Conservation (phyloP, 2,329 filamentous ascomycete genomes). For the Fusarium pseudoanthophilum region DNA sequence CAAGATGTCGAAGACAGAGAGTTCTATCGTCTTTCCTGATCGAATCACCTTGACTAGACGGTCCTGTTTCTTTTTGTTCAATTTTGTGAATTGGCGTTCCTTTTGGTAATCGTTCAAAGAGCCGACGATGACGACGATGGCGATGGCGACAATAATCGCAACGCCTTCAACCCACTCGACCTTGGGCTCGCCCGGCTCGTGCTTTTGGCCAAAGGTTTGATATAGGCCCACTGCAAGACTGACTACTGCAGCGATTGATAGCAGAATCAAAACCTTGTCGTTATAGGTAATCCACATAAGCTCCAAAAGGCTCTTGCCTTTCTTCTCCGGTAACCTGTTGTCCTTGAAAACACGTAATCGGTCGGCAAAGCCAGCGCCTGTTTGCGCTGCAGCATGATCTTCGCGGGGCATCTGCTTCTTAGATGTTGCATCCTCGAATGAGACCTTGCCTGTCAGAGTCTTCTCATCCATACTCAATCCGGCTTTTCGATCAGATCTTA, state of each 20-base stretch:
- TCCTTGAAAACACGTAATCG: conserved; percentile 77
- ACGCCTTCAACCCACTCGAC: conserved; percentile 87
- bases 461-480: conserved; percentile 84
- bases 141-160: conserved; percentile 82
- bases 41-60: conserved; percentile 77
- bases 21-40: conserved; percentile 74
- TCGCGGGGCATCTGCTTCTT: conserved; percentile 48
- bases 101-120: conserved; percentile 85
- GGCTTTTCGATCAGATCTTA: conserved; percentile 76
- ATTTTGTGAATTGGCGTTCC: conserved; percentile 80
- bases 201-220: conserved; percentile 73
- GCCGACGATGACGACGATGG: conserved; percentile 80
- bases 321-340: conserved; percentile 78
- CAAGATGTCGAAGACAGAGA: conserved; percentile 75
- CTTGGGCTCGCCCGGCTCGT: conserved; percentile 60
- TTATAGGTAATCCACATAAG: conserved; percentile 87
- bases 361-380: conserved; percentile 61
- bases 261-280: conserved; percentile 80
- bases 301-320: conserved; percentile 77
- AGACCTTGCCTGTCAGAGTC: conserved; percentile 70
- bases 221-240: conserved; percentile 81
- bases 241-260: conserved; percentile 76
- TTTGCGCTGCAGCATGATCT: conserved; percentile 9
- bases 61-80: conserved; percentile 84
- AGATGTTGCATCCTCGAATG: conserved; percentile 75